Evolutionary conservation across 768 basidiomycete genomes (phyloP).

Genomic region (Pholiota microspora): DNA sequence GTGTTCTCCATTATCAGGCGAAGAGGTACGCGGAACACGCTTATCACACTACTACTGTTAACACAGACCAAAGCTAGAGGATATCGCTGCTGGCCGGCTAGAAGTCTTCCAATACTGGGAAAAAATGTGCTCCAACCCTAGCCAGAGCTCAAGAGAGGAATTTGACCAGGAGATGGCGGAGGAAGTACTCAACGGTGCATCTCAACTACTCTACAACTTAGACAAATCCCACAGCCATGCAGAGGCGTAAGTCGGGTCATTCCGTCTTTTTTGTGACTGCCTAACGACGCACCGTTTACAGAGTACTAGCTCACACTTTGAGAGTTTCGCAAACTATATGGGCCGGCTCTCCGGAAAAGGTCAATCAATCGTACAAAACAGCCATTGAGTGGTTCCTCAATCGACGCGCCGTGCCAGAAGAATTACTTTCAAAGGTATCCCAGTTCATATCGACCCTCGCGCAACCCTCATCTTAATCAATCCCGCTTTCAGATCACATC

Average conservation of each 20-base stretch:
- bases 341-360: slow-evolving; percentile 14
- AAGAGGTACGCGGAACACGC: slow-evolving; percentile 25
- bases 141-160: no score
- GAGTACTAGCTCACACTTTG: slow-evolving; percentile 9
- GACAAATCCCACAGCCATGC: slow-evolving; percentile 8
- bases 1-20: slow-evolving; percentile 31
- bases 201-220: slow-evolving; percentile 23
- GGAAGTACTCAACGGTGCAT: slow-evolving; percentile 21
- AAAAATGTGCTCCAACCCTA: background rate
- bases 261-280: background rate
- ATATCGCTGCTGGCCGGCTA: slow-evolving; percentile 25
- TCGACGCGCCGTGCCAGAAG: slow-evolving; percentile 11
- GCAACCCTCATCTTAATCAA: background rate
- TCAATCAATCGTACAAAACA: slow-evolving; percentile 7
- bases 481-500: slow-evolving; percentile 19
- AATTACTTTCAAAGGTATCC: slow-evolving; percentile 17
- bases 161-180: slow-evolving; percentile 13
- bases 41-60: background rate
- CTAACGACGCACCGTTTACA: background rate
- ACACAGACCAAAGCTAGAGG: slow-evolving; percentile 20
- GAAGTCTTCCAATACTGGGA: slow-evolving; percentile 14
- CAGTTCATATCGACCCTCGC: no score
- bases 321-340: slow-evolving; percentile 11
- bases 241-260: slow-evolving; percentile 13
- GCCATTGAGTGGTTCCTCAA: slow-evolving; percentile 18